These are phyloP conservation scores for Zygosaccharomyces pseudobailii DNA, from an alignment of 1,139 yeast genomes.

Conservation along the genomic window DNA sequence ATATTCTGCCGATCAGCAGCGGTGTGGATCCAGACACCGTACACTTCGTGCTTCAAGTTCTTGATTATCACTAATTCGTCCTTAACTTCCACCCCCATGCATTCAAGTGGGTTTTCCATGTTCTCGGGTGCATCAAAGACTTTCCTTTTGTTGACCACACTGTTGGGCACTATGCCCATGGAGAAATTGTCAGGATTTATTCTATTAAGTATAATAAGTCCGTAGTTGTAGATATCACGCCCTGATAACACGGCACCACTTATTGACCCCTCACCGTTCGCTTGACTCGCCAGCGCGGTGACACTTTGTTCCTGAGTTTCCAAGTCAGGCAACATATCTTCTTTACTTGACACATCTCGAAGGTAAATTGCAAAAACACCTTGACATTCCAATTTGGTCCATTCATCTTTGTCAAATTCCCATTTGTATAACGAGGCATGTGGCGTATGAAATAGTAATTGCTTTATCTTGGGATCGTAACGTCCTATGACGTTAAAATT, in stretches of 20 bases:
- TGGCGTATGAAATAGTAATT: constrained; percentile 67
- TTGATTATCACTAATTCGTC: constrained; percentile 78
- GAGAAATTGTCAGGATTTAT: constrained; percentile 72
- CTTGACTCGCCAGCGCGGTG: constrained; percentile 14
- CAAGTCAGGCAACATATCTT: constrained; percentile 17
- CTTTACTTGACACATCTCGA: constrained; percentile 40
- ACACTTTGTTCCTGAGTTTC: constrained; percentile 21
- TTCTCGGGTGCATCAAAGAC: constrained; percentile 40
- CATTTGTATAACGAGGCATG: constrained; percentile 66
- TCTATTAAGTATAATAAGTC: constrained; percentile 73
- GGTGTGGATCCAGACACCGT: constrained; percentile 85
- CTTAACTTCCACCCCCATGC: constrained; percentile 72
- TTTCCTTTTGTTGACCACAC: constrained; percentile 42
- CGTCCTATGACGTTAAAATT: constrained; percentile 78
- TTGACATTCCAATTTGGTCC: constrained; percentile 69
- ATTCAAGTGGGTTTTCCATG: constrained; percentile 40
- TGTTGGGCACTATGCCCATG: constrained; percentile 67
- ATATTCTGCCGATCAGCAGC: constrained; percentile 66
- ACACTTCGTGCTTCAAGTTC: constrained; percentile 70
- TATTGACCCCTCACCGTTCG: constrained; percentile 8
- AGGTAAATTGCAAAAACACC: constrained; percentile 81
- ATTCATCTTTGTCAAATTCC: constrained; percentile 59
- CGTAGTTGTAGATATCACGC: constrained; percentile 61
- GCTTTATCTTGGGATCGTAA: constrained; percentile 77
- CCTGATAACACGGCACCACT: constrained; percentile 24